Evolutionary conservation across 306 rosid genomes (phyloP), one percentile per base, ranked within the genome.

Genomic region (Leucaena leucocephala): DNA sequence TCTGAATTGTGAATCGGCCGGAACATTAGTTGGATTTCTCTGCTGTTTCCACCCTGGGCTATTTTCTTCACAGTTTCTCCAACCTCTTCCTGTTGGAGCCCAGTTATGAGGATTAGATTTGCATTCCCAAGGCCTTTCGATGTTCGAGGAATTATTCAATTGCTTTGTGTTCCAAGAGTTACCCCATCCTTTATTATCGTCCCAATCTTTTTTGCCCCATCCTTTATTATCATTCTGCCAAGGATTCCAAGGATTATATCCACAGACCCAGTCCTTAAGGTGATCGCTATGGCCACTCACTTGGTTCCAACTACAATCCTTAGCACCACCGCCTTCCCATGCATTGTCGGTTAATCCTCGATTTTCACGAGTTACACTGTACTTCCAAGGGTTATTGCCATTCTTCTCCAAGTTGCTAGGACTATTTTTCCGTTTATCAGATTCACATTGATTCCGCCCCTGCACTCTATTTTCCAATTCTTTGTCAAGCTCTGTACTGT

Each of bases 311-410:
- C 82, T 85, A 82, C 84, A 62, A 2, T 82, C 77, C 34, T 78
- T 73, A 58, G 63, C 84, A 78, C 7, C 42, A 50, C 65, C 76
- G 58, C 81, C 84, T 80, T 76, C 82, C 93, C 88, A 87, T 42
- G 80, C 76, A 77, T 80, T 85, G 50, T 81, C 79, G 21, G 82
- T 57, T 79, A 42, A 72, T 79, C 81, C 80, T 77, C 50, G 83
- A 73, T 83, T 80, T 69, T 72, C 74, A 21, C 13, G 82, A 73
- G 81, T n/a, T 64, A 63, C 33, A 40, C 72, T 52, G n/a, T 45
- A 36, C 45, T 82, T 88, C 97, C 91, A 91, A 34, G 95, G 88
- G 82, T 85, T 83, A 54, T 64, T 81, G n/a, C 66, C 80, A 43
- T 69, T 78, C 62, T 72, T 80, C 67, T 75, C 84, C 72, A 33